A percentile compares a stretch with the other conserved stretches of the same genome.
These are phyloP conservation scores for Sphaceloma murrayae DNA, from an alignment of 2,329 filamentous ascomycete species.

Conservation along the genomic window DNA sequence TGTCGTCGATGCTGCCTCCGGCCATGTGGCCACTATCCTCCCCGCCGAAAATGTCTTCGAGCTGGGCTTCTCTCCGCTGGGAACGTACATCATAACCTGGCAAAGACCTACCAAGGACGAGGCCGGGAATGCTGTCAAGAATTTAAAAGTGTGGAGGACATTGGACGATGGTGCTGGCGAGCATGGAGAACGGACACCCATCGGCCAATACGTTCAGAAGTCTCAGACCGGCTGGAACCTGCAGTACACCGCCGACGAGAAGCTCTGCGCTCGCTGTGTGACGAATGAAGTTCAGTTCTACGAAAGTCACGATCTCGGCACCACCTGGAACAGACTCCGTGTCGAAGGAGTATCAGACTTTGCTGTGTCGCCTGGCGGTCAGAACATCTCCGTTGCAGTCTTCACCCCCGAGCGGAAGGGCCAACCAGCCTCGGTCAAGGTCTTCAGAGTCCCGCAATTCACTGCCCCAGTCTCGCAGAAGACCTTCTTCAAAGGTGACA, in stretches of 20 bases:
- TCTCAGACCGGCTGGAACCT: constrained; percentile 92
- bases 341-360: constrained; percentile 87
- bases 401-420: constrained; percentile 93
- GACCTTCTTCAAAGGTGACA: constrained; percentile 98
- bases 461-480: constrained; percentile 79
- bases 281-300: constrained; percentile 98
- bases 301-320: constrained; percentile 72
- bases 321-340: constrained; percentile 89
- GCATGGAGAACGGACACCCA: constrained; percentile 56
- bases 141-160: constrained; percentile 91
- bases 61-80: constrained; percentile 83
- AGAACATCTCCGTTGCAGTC: constrained; percentile 84
- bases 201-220: constrained; percentile 92
- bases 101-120: constrained; percentile 89
- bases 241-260: constrained; percentile 90
- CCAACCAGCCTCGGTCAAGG: constrained; percentile 85
- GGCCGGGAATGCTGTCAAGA: constrained; percentile 86
- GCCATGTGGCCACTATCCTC: constrained; percentile 64
- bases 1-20: constrained; percentile 71
- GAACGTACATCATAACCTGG: constrained; percentile 93
- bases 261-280: constrained; percentile 82
- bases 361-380: constrained; percentile 68
- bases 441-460: constrained; percentile 89
- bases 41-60: constrained; percentile 82
- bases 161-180: constrained; percentile 56